Percentiles rank a stretch among this genome's conserved stretches.
Evolutionary conservation across 2,329 filamentous ascomycete species (phyloP).

Genomic region (Phialemoniopsis sp.): DNA sequence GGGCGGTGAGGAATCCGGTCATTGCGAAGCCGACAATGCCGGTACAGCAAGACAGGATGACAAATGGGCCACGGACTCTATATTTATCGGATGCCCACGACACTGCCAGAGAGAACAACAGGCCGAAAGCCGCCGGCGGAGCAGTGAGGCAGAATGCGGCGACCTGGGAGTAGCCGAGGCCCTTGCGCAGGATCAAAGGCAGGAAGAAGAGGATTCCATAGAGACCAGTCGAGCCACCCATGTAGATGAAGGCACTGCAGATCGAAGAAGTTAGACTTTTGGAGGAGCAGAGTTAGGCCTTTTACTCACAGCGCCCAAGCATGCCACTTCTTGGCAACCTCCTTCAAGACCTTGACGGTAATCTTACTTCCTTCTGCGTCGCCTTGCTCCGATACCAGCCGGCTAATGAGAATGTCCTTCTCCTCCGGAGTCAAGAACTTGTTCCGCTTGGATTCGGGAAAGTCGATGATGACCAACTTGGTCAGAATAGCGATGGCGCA

Average conservation of each 20-base stretch:
- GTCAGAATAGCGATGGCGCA: conserved; percentile 17
- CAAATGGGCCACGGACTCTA: conserved; percentile 11
- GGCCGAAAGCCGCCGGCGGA: not conserved
- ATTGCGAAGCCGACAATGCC: conserved; percentile 14
- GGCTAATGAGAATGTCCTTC: conserved; percentile 18
- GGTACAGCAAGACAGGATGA: conserved; percentile 11
- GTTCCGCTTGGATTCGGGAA: conserved; percentile 31
- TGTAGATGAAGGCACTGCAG: conserved; percentile 10
- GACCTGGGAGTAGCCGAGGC: conserved; percentile 14
- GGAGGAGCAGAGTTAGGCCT: too few relatives aligned
- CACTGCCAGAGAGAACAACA: not conserved
- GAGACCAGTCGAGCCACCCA: conserved; percentile 13
- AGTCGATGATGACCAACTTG: conserved; percentile 43
- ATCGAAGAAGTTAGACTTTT: too few relatives aligned
- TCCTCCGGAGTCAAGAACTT: conserved; percentile 36
- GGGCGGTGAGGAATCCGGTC: conserved; percentile 13
- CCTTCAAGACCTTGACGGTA: conserved; percentile 9
- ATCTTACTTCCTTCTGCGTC: conserved; percentile 10
- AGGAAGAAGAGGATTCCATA: conserved; percentile 17
- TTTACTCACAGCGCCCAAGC: too few relatives aligned
- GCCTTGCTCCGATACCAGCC: conserved; percentile 20
- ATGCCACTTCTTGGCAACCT: too few relatives aligned
- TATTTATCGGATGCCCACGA: too few relatives aligned
- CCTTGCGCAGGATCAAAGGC: conserved; percentile 13
- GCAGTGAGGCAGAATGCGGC: conserved; percentile 6